These are phyloP conservation scores for Aspergillus funiculosus DNA, from an alignment of 495 filamentous ascomycete species.

Conservation along the genomic window DNA sequence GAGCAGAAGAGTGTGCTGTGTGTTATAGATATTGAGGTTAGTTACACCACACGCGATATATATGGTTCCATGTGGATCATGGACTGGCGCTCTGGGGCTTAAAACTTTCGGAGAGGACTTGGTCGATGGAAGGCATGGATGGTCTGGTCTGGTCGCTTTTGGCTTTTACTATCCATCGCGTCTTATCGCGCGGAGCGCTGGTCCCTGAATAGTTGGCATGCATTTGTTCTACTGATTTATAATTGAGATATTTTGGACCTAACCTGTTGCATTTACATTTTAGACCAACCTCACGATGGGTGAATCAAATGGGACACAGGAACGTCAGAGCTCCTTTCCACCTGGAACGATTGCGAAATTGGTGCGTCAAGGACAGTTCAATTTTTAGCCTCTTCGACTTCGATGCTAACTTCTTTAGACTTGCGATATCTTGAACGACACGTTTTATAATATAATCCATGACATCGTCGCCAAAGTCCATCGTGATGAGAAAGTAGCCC, in stretches of 20 bases:
- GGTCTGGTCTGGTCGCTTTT: too few species aligned
- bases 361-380: constrained; percentile 26
- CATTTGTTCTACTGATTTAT: too few species aligned
- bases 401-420: constrained; percentile 25
- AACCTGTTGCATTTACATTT: not conserved
- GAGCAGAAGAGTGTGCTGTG: not conserved
- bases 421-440: constrained; percentile 56
- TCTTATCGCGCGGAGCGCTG: too few species aligned
- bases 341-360: constrained; percentile 42
- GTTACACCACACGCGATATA: not conserved
- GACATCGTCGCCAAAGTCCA: constrained; percentile 65
- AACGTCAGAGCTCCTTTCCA: constrained; percentile 29
- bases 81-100: too few species aligned
- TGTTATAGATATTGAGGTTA: constrained; percentile 5
- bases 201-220: too few species aligned
- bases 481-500: constrained; percentile 66
- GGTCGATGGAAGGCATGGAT: too few species aligned
- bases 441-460: constrained; percentile 67
- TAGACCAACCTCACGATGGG: constrained; percentile 26
- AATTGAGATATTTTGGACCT: not conserved
- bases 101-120: too few species aligned
- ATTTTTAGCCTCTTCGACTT: not conserved
- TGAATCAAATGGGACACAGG: constrained; percentile 31
- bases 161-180: too few species aligned
- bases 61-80: not conserved